phyloP scores from a whole-genome alignment of 225 moss, liverwort and hornwort genomes.

The Climacium dendroides region DNA sequence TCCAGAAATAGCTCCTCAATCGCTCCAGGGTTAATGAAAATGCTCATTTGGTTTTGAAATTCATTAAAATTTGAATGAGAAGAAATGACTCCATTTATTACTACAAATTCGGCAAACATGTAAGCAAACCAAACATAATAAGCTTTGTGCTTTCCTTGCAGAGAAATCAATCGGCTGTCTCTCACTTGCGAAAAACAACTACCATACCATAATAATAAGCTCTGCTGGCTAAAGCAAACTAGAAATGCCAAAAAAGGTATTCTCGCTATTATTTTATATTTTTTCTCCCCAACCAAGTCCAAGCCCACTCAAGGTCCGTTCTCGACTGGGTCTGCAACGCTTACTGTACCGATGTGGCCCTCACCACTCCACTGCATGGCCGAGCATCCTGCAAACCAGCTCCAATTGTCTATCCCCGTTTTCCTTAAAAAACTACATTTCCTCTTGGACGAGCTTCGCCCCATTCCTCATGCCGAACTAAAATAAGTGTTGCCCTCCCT shows the following conservation, averaged over 20 bases:
- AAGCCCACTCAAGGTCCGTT: not conserved
- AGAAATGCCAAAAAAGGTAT: not conserved
- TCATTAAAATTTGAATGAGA: not conserved
- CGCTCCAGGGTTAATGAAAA: not conserved
- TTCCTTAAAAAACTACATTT: too few species aligned
- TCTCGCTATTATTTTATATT: not conserved
- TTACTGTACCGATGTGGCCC: not conserved
- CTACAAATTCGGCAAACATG: not conserved
- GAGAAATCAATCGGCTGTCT: not conserved
- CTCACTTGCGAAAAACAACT: too few species aligned
- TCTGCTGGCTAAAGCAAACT: not conserved
- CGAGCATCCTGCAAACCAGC: not conserved
- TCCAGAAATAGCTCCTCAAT: not conserved
- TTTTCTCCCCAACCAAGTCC: not conserved
- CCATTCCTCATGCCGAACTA: not conserved
- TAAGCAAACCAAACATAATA: not conserved
- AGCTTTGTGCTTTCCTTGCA: not conserved
- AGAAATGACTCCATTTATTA: not conserved
- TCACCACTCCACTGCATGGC: not conserved
- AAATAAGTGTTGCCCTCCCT: not conserved
- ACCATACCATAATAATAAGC: not conserved
- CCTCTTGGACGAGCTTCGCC: not conserved
- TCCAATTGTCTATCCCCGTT: not conserved
- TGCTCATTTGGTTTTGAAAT: not conserved
- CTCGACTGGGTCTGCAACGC: not conserved